Evolutionary conservation across 2,329 filamentous ascomycete genomes (phyloP).

Genomic region (Pseudocercospora fijiensis): DNA sequence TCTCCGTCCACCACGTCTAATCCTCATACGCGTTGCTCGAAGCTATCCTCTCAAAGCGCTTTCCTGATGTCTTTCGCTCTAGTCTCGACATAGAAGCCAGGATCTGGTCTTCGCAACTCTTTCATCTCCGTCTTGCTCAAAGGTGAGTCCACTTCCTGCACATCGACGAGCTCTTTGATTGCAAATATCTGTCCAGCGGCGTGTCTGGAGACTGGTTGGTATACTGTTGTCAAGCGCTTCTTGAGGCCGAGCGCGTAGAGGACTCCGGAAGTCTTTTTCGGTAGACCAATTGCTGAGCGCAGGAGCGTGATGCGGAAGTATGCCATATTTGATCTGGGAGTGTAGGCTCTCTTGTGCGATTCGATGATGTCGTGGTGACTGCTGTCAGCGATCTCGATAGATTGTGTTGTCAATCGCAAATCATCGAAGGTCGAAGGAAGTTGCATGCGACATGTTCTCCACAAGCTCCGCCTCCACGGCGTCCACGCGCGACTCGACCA

Average conservation of each 20-base stretch:
- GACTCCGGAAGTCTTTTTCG: conserved; percentile 70
- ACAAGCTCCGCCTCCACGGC: not conserved
- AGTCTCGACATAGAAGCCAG: conserved; percentile 77
- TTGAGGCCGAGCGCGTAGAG: conserved; percentile 82
- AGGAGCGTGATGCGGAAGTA: conserved; percentile 91
- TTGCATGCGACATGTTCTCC: not conserved
- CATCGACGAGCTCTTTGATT: conserved; percentile 86
- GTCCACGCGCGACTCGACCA: conserved; percentile 1
- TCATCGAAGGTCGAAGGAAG: not conserved
- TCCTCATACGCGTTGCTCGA: not conserved
- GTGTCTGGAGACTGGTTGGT: conserved; percentile 77
- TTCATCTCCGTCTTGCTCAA: conserved; percentile 68
- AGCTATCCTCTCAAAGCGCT: not conserved
- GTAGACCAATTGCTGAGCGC: conserved; percentile 85
- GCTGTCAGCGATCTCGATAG: not conserved
- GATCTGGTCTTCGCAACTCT: conserved; percentile 69
- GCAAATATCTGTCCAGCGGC: conserved; percentile 89
- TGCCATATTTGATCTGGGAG: conserved; percentile 38
- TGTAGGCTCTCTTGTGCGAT: conserved; percentile 49
- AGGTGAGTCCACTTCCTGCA: conserved; percentile 69
- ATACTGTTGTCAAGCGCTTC: conserved; percentile 81
- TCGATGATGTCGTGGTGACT: conserved; percentile 1
- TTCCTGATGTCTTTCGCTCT: conserved; percentile 30
- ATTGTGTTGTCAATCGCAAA: not conserved
- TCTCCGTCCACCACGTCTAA: not conserved